Evolutionary conservation across 164 flowering plant species (phyloP).

Genomic region (Annona squamosa): DNA sequence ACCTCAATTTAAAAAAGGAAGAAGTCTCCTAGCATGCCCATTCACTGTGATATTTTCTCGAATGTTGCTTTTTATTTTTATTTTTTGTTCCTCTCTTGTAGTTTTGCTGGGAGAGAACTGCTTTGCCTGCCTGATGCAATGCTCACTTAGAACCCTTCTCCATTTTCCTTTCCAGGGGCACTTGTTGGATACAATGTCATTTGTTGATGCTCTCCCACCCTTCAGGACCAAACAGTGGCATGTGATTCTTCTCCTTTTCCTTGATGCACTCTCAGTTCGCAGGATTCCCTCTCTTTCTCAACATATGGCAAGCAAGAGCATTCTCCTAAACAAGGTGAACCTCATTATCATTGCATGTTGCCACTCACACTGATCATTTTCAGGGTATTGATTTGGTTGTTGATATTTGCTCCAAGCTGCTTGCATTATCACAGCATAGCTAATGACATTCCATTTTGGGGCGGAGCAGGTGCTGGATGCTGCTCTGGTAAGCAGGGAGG

Average conservation of each 20-base stretch:
- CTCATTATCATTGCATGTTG: background rate
- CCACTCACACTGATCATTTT: no score
- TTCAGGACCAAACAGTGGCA: slow-evolving; percentile 81
- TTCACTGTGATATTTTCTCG: background rate
- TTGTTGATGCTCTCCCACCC: slow-evolving; percentile 64
- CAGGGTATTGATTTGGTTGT: background rate
- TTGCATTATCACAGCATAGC: background rate
- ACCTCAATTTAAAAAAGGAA: no score
- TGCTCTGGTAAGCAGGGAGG: slow-evolving; percentile 53
- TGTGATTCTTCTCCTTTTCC: slow-evolving; percentile 56
- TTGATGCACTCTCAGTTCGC: slow-evolving; percentile 76
- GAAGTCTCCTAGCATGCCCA: no score
- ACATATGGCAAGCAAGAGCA: slow-evolving; percentile 44
- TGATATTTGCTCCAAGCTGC: background rate
- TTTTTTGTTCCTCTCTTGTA: no score
- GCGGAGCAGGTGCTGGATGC: slow-evolving; percentile 51
- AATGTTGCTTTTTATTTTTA: no score
- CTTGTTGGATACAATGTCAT: slow-evolving; percentile 74
- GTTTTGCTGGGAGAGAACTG: background rate
- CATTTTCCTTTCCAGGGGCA: slow-evolving; percentile 29
- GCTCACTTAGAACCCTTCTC: background rate
- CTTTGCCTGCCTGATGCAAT: background rate
- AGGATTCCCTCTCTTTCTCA: slow-evolving; percentile 56
- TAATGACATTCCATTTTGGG: background rate
- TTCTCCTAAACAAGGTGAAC: slow-evolving; percentile 55